A percentile compares a stretch with the other conserved stretches of the same genome.
phyloP scores from a whole-genome alignment of 192 early-diverging fungal species.

The Entomortierella lignicola region DNA sequence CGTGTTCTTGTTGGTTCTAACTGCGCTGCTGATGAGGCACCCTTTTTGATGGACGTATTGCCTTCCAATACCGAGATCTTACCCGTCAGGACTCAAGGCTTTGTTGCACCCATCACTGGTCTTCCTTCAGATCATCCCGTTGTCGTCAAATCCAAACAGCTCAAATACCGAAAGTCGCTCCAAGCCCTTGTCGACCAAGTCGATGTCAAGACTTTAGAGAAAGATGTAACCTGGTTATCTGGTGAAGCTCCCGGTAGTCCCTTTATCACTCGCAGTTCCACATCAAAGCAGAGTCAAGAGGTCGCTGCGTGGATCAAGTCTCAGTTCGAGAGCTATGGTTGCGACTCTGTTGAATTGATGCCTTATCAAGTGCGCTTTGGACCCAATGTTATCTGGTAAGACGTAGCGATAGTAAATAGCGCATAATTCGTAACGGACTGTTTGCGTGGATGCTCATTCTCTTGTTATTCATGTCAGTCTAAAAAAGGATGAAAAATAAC shows the following conservation, averaged over 20 bases:
- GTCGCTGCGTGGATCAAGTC: slow-evolving; percentile 55
- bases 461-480: background rate
- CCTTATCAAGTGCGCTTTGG: slow-evolving; percentile 42
- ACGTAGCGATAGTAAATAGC: no score
- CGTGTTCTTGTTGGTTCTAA: slow-evolving; percentile 41
- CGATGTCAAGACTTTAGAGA: slow-evolving; percentile 42
- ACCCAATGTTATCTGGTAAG: slow-evolving; percentile 61
- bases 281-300: slow-evolving; percentile 40
- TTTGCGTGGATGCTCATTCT: no score
- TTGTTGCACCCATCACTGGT: slow-evolving; percentile 26
- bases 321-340: slow-evolving; percentile 54
- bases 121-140: slow-evolving; percentile 50
- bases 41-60: slow-evolving; percentile 33
- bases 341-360: slow-evolving; percentile 54
- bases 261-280: slow-evolving; percentile 47
- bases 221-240: slow-evolving; percentile 58
- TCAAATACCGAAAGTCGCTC: slow-evolving; percentile 36
- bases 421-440: no score
- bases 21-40: slow-evolving; percentile 25
- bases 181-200: slow-evolving; percentile 50
- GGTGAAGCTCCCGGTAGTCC: slow-evolving; percentile 53
- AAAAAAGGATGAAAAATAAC: slow-evolving; percentile 21
- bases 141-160: slow-evolving; percentile 23
- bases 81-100: slow-evolving; percentile 36
- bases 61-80: slow-evolving; percentile 50